Evolutionary conservation across 1,284 basidiomycete species (phyloP).

Genomic region (Gymnopus androsaceus): DNA sequence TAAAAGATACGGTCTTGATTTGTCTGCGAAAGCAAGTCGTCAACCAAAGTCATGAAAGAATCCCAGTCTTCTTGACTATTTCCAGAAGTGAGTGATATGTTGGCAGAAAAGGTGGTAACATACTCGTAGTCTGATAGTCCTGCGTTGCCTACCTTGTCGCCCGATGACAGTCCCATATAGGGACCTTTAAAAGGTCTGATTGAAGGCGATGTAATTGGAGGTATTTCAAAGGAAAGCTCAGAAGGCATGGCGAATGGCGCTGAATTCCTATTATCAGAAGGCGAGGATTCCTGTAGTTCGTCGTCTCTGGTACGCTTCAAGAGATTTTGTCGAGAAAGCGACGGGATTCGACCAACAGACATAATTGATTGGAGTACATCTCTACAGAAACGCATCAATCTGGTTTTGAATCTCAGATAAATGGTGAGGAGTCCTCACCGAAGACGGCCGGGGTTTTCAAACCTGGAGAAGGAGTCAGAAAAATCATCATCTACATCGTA

Average conservation of each 20-base stretch:
- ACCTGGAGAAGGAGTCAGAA: neutral
- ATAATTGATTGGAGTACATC: conserved; percentile 4
- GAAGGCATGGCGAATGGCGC: too few species aligned
- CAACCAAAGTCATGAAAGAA: conserved; percentile 3
- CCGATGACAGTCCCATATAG: neutral
- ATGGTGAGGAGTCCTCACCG: too few species aligned
- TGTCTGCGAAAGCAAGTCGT: conserved; percentile 6
- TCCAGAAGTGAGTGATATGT: neutral
- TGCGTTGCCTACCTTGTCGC: neutral
- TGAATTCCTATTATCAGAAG: too few species aligned
- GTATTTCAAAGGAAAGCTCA: neutral
- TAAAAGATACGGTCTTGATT: too few species aligned
- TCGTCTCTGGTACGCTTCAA: conserved; percentile 3
- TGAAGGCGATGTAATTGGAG: neutral
- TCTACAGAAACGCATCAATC: neutral
- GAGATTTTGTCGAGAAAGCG: neutral
- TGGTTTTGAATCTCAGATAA: neutral
- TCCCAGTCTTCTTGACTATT: conserved; percentile 9
- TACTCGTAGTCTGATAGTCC: conserved; percentile 1
- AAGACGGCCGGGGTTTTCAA: conserved; percentile 4
- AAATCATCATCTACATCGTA: neutral
- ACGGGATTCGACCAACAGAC: conserved; percentile 2
- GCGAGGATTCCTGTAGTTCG: neutral
- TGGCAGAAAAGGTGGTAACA: neutral
- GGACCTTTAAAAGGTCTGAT: neutral